Evolutionary conservation across 2,329 filamentous ascomycete genomes (phyloP), one percentile per base, ranked within the genome.

Genomic region (Ploettnerulaceae sp.): DNA sequence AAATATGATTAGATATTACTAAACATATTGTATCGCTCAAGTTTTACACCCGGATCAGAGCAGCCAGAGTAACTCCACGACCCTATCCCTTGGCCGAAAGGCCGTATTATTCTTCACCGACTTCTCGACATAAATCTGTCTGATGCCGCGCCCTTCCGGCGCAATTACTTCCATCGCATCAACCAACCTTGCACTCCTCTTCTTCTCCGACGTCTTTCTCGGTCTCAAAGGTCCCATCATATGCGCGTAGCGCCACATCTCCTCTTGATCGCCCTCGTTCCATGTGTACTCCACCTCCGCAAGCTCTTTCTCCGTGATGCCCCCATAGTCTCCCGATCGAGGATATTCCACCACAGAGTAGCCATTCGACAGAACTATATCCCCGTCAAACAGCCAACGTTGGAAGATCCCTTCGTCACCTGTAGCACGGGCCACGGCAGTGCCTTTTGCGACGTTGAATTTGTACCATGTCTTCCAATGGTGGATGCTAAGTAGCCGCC

Each of bases 401-500:
- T 41, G 38, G 18, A 41, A 41, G 4, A 41, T 32, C 9, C 26
- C 38, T 32, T 41, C 25, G 38, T 41, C 17, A 17, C 38, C 38
- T 11, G 26, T 41, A 11, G 28, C 28, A 12, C 21, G 7, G 2
- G 38, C 25, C 9, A 41, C 38, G 22, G 38, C 38, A n/a, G 38
- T 26, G 3, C 38, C 38, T 15, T 15, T 22, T 2, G 38, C 15
- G n/a, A 22, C 38, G 22, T 41, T 24, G 26, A 41, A 41, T 1
- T 41, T 26, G 20, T 41, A 41, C 38, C 38, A 41, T 14, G 38
- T 41, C 18, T 41, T 41, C 38, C 38, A 41, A 7, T 41, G 38
- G 14, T 41, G 38, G 8, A 41, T 32, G 18, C 38, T 41, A 5
- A 41, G 38, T 14, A 41, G 25, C 38, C 31, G 14, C 14, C 26